Base-by-base conservation (phyloP, 768 basidiomycete species). In the Rhodotorula taiwanensis region DNA sequence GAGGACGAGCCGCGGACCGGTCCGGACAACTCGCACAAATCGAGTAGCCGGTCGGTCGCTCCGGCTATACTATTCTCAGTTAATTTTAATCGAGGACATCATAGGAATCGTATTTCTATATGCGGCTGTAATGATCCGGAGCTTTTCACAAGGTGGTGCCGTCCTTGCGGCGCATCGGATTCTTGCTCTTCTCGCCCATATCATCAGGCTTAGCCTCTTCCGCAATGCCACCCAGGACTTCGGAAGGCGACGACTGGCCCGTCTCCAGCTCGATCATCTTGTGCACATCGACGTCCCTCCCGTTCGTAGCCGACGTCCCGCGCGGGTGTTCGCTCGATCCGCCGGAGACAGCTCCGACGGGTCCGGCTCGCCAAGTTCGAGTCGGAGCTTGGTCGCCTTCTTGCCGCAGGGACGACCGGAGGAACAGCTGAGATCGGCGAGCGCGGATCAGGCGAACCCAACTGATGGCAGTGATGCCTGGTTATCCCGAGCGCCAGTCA, bases 351-450 rank as follows among this genome's bases (percentile, higher is more conserved):
- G n/a, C n/a, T n/a, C 39, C 30, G 28, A 28, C 64, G 36, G 54
- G 59, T 13, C 43, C 64, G n/a, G 59, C 64, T 6, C 64, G 23
- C 64, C 64, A 65, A 3, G 21, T 2, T 9, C 16, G 14, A 4
- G 34, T 50, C 8, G 56, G 18, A 7, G 60, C 43, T 25, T 60
- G 53, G 41, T 55, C 43, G 31, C 60, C 52, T 21, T 55, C 42
- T 7, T 56, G 27, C 34, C 30, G 49, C 3, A 62, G 44, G 4
- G 60, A 49, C 8, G 56, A 58, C 6, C 66, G 52, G 6, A 67
- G 61, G 66, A 67, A 62, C 31, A 67, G 57, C 50, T 67, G 66
- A 11, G 60, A 62, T 6, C 58, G 52, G 3, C 66, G 56, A 18
- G 60, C 61, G 20, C 66, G 47, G 7, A 48, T 50, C 20, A 67